Percentiles rank a stretch among this genome's conserved stretches.
phyloP scores from a whole-genome alignment of 768 basidiomycete genomes.

The Leccinum imitatum region DNA sequence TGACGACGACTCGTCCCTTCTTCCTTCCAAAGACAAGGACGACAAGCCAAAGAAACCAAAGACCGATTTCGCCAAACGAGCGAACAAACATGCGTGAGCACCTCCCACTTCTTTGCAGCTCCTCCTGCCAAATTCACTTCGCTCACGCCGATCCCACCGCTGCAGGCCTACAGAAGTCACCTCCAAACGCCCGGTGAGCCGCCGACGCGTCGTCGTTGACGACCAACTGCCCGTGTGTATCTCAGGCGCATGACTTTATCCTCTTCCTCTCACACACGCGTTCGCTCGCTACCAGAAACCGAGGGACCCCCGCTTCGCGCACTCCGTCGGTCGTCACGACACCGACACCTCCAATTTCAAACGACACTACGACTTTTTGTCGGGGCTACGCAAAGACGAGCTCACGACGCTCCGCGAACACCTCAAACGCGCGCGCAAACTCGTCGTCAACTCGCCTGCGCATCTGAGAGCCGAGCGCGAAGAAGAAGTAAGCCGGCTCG shows the following conservation, averaged over 20 bases:
- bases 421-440: slow-evolving; percentile 65
- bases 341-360: slow-evolving; percentile 60
- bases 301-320: slow-evolving; percentile 86
- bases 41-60: slow-evolving; percentile 33
- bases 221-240: slow-evolving; percentile 57
- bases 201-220: slow-evolving; percentile 69
- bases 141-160: background rate
- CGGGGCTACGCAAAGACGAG: slow-evolving; percentile 63
- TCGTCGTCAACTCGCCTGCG: slow-evolving; percentile 57
- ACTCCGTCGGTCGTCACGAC: slow-evolving; percentile 67
- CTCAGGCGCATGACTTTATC: background rate
- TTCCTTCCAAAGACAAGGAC: slow-evolving; percentile 25
- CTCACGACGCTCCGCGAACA: slow-evolving; percentile 62
- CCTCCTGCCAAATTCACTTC: background rate
- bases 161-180: slow-evolving; percentile 76
- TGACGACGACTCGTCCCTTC: slow-evolving; percentile 7
- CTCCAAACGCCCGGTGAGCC: slow-evolving; percentile 81
- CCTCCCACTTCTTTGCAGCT: background rate
- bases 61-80: slow-evolving; percentile 55
- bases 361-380: slow-evolving; percentile 72
- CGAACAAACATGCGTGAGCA: slow-evolving; percentile 85
- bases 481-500: slow-evolving; percentile 67
- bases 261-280: background rate
- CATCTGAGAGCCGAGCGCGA: slow-evolving; percentile 60
- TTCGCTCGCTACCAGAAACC: slow-evolving; percentile 48